Base-by-base conservation (phyloP, 78 protist genomes). In the Dictyostelium intermedium region DNA sequence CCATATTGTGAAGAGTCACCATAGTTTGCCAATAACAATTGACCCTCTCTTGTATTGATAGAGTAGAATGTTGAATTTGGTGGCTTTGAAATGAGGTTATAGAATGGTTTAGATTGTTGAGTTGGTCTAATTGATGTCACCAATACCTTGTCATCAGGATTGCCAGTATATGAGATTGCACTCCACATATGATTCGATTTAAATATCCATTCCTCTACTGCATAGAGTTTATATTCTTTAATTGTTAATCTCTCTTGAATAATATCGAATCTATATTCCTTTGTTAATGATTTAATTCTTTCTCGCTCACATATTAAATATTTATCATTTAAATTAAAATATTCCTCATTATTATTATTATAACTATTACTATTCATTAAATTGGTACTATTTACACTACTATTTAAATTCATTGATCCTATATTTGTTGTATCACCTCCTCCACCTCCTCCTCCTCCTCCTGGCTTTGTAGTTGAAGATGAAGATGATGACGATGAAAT, bases 151-250 rank as follows among this genome's bases (percentile, higher is more conserved):
- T 87, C 93, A 18, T 20, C 34, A 18, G 35, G 85, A 79, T 87
- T 87, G 5, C 93, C 93, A 27, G 93, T 66, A 20, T 43, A 87
- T 32, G 43, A 77, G 10, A 87, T 76, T 1, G 93, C 84, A 25
- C 85, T 30, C 93, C 93, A 87, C 34, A 63, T 23, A 37, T 79
- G 72, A 66, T 79, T 87, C 0, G 82, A 45, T 53, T 87, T 87
- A 39, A 79, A 87, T 87, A 87, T 79, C 93, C 93, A 87, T 61
- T 87, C 93, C 18, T 87, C 93, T 1, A 87, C 93, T 9, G 41
- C 85, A 79, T 87, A 87, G 11, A 87, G 23, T 45, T 43, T 87
- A 63, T 87, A 87, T 23, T 87, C 93, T 41, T 66, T 87, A 30
- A 87, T 25, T 18, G 81, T 39, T 25, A 47, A 7, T 20, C 43